Evolutionary conservation across 2,329 filamentous ascomycete species (phyloP).

Genomic region (Penicillium paneum): DNA sequence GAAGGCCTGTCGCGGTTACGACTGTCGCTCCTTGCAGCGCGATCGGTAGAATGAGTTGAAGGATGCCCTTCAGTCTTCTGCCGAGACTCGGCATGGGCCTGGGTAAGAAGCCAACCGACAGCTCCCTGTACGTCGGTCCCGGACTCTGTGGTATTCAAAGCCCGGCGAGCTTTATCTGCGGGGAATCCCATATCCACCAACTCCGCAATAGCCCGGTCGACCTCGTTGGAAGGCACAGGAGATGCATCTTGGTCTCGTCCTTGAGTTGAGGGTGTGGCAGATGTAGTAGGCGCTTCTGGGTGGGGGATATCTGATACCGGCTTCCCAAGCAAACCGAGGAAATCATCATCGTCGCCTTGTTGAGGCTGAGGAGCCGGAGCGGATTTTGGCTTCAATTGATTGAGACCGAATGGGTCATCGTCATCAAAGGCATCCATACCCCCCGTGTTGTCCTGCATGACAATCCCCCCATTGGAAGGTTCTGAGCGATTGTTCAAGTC

Average conservation of each 20-base stretch:
- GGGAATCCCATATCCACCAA: constrained; percentile 94
- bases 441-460: constrained; percentile 19
- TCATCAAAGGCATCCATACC: constrained; percentile 53
- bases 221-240: constrained; percentile 47
- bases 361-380: constrained; percentile 48
- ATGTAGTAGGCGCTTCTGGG: constrained; percentile 29
- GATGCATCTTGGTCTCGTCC: constrained; percentile 17
- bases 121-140: constrained; percentile 80
- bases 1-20: constrained; percentile 47
- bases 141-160: constrained; percentile 74
- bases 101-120: constrained; percentile 83
- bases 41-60: constrained; percentile 16
- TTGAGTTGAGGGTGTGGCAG: constrained; percentile 9
- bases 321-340: constrained; percentile 59
- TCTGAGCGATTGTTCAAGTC: constrained; percentile 12
- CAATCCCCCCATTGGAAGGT: constrained; percentile 14
- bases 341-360: constrained; percentile 59
- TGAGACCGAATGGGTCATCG: constrained; percentile 85
- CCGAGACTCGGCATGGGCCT: constrained; percentile 80
- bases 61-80: constrained; percentile 55
- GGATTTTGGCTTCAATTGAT: constrained; percentile 56
- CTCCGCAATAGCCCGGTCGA: constrained; percentile 79
- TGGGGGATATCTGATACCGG: constrained; percentile 54
- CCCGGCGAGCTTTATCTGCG: constrained; percentile 74
- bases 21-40: constrained; percentile 26